Evolutionary conservation across 2,329 filamentous ascomycete species (phyloP), one percentile per base, ranked within the genome.

Genomic region (Sclerotinia subarctica): DNA sequence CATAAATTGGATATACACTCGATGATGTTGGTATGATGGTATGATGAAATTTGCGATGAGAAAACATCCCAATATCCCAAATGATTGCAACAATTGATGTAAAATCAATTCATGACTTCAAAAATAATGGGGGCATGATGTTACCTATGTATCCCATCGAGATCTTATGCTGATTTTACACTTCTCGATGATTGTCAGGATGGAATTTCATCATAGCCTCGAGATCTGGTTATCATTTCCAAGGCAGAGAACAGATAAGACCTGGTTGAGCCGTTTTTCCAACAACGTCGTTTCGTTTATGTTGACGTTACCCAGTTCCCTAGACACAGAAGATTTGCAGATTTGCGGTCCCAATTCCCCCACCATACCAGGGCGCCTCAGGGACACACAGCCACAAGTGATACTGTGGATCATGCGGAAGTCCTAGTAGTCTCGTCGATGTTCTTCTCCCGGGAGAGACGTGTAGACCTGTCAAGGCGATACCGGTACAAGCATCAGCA

Each of bases 41-140:
- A 65, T 49, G 63, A 49, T 65, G 63, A 49, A 38, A 65, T 66
- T 2, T 17, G 47, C 42, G 13, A 42, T 21, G 10, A 42, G 47
- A 29, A 58, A 29, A 26, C 5, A 26, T 29, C 8, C 35, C 35
- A 35, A 35, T 6, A 35, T 35, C 7, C n/a, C 6, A 46, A 29
- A 32, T 24, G 15, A 53, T 29, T 11, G 13, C 29, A 54, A 13
- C 29, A 21, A n/a, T 32, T 60, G 6, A 60, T 24, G 58, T 47
- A 44, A 59, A 63, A 51, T 26, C 32, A 54, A 64, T 21, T 59
- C 24, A 35, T 21, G 21, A 51, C 17, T 58, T 24, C 8, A 35
- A 38, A 58, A 66, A 66, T 32, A 66, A 66, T 66, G 64, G 64
- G 29, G 64, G 35, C 26, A 59, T 66, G 64, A 66, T 65, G 44